Conservation (phyloP, 1,139 yeast species). For the Pichia sp. region DNA sequence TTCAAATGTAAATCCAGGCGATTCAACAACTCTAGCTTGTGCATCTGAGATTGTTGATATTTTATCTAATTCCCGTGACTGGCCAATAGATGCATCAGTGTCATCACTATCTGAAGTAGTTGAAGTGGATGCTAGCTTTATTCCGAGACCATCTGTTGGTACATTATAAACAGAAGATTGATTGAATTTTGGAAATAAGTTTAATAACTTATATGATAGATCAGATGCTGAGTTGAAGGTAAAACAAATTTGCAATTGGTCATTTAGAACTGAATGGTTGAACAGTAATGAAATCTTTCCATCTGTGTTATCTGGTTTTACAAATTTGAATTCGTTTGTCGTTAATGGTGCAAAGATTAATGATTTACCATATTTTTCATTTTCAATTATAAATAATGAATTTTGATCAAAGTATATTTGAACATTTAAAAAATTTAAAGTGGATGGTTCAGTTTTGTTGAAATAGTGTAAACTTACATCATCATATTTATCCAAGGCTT, state of each 20-base stretch:
- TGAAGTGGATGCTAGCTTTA: background rate
- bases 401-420: constrained; percentile 11
- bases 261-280: constrained; percentile 14
- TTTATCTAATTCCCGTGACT: background rate
- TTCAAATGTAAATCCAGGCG: background rate
- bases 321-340: constrained; percentile 23
- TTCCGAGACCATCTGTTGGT: constrained; percentile 10
- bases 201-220: constrained; percentile 1
- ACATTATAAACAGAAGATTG: background rate
- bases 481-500: constrained; percentile 7
- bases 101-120: background rate
- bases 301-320: constrained; percentile 12
- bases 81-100: background rate
- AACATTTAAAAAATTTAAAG: constrained; percentile 18
- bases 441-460: constrained; percentile 12
- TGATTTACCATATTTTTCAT: constrained; percentile 26
- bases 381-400: constrained; percentile 13
- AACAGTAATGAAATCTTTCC: constrained; percentile 16
- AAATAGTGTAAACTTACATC: constrained; percentile 20
- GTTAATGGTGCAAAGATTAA: constrained; percentile 34
- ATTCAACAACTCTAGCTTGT: background rate
- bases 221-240: constrained; percentile 4
- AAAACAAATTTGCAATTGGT: constrained; percentile 19
- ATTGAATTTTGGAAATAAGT: constrained; percentile 9
- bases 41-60: background rate